phyloP scores from a whole-genome alignment of 495 filamentous ascomycete species.

The Penicillium ucsense region DNA sequence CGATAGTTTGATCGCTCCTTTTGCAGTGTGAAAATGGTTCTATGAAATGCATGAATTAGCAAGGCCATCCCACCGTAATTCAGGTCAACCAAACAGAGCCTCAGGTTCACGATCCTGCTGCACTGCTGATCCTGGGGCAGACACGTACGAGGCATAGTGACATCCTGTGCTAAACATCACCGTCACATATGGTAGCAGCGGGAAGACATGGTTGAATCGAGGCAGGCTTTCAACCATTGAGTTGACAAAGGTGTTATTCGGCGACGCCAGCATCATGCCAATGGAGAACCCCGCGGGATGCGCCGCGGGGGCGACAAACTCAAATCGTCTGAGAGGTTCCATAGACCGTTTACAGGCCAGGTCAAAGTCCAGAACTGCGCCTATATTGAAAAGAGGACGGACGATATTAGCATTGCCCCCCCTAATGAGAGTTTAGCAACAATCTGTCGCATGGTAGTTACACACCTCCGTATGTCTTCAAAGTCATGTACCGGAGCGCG shows the following conservation, averaged over 20 bases:
- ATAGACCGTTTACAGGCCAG: not conserved
- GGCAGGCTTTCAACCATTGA: not conserved
- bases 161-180: not conserved
- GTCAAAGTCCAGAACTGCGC: not conserved
- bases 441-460: not conserved
- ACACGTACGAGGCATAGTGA: not conserved
- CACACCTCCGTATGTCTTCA: not conserved
- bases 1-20: not conserved
- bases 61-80: too few relatives aligned
- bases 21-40: not conserved
- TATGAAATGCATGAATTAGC: not conserved
- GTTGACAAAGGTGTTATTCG: not conserved
- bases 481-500: not conserved
- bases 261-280: slow-evolving; percentile 1
- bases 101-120: too few relatives aligned
- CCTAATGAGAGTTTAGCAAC: too few relatives aligned
- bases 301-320: not conserved
- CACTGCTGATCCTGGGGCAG: not conserved
- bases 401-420: too few relatives aligned
- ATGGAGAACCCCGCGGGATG: not conserved
- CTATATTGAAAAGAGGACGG: not conserved
- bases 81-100: too few relatives aligned
- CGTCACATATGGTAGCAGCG: not conserved
- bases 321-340: not conserved
- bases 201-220: not conserved